Evolutionary conservation across 176 grass and related monocot species (phyloP).

Genomic region (Musa troglodytarum): DNA sequence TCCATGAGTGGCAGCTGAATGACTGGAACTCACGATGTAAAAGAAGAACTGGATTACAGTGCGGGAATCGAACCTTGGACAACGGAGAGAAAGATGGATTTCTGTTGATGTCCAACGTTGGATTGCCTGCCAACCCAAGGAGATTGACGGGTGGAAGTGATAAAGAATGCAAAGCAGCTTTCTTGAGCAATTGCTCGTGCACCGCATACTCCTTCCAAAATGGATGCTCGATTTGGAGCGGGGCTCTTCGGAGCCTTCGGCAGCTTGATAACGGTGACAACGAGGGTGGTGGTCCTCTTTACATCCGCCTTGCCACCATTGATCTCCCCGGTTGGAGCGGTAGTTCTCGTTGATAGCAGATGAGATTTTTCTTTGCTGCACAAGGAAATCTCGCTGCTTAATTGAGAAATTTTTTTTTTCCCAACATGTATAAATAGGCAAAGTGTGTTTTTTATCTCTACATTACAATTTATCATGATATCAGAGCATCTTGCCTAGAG

Average conservation of each 20-base stretch:
- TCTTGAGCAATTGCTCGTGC: slow-evolving; percentile 36
- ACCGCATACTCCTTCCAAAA: slow-evolving; percentile 17
- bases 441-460: too few species aligned
- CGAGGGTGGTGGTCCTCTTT: slow-evolving; percentile 15
- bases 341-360: background rate
- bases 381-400: too few species aligned
- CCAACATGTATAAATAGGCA: too few species aligned
- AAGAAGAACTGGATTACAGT: slow-evolving; percentile 26
- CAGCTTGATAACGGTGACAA: slow-evolving; percentile 13
- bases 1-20: slow-evolving; percentile 14
- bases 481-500: too few species aligned
- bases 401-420: too few species aligned
- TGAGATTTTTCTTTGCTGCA: too few species aligned
- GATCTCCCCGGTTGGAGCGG: slow-evolving; percentile 8
- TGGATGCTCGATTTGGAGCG: slow-evolving; percentile 25
- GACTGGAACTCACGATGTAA: slow-evolving; percentile 25
- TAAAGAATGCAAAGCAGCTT: slow-evolving; percentile 27
- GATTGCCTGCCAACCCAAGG: slow-evolving; percentile 24
- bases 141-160: background rate
- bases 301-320: slow-evolving; percentile 18
- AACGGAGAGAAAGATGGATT: slow-evolving; percentile 28
- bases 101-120: slow-evolving; percentile 22
- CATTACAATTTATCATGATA: too few species aligned
- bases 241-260: slow-evolving; percentile 12
- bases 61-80: background rate